Percentiles rank a stretch among this genome's conserved stretches.
phyloP scores from a whole-genome alignment of 106 monocot genomes.

The Dendrobium catenatum region DNA sequence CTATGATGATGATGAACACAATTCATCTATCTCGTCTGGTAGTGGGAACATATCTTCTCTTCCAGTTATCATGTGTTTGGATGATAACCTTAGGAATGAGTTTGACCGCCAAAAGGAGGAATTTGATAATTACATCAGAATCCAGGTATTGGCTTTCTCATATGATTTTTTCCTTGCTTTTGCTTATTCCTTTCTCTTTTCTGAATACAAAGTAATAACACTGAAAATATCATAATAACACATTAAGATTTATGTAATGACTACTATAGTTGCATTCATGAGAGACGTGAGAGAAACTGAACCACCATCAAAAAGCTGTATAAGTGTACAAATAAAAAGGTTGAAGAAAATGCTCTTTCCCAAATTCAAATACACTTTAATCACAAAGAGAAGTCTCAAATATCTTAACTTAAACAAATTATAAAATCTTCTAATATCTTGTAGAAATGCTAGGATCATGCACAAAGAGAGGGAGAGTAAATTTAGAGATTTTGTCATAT shows the following conservation, averaged over 20 bases:
- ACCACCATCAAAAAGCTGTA: neutral
- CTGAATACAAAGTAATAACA: neutral
- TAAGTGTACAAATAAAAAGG: neutral
- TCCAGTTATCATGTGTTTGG: constrained; percentile 31
- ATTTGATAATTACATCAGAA: constrained; percentile 39
- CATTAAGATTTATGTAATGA: no score
- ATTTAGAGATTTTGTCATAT: no score
- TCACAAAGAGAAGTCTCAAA: neutral
- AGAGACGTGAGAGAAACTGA: neutral
- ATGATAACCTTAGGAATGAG: constrained; percentile 32
- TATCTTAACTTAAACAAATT: neutral
- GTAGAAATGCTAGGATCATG: neutral
- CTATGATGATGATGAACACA: constrained; percentile 55
- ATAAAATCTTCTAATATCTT: neutral
- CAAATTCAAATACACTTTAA: neutral
- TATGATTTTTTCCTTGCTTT: neutral
- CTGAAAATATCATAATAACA: no score
- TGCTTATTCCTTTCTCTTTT: neutral
- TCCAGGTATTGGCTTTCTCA: constrained; percentile 35
- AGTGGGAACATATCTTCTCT: constrained; percentile 32
- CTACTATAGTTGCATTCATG: neutral
- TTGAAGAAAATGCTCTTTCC: neutral
- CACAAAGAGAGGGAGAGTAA: no score
- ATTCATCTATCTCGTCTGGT: constrained; percentile 43
- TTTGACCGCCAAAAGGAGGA: constrained; percentile 51